Base-by-base conservation (phyloP, 352 stramenopile genomes). In the Phytophthora palmivora region DNA sequence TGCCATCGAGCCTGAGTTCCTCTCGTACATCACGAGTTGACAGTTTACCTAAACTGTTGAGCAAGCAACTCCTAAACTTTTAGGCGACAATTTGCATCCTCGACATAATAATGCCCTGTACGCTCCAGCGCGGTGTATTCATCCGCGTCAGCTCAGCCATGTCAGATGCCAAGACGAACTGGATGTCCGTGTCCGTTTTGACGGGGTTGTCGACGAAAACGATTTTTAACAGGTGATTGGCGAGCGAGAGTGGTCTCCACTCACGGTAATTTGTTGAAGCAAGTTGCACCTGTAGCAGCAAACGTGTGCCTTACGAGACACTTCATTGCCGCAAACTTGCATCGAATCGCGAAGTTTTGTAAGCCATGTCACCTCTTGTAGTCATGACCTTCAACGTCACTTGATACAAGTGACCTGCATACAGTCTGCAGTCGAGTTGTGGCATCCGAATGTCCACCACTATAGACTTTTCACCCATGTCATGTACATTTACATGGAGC, bases 191-290 rank as follows among this genome's bases (percentile, higher is more conserved):
- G 19, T 34, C 16, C 19, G 16, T 12, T 53, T 28, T 26, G 37
- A 11, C 12, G 26, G 1, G 10, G 7, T 33, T 48, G 46, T 64
- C 38, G 37, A 64, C 56, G 38, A 64, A 64, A 58, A 64, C 56
- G 30, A 51, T 41, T 50, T 58, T 51, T 28, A 37, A 21, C 36
- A 28, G 18, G 10, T 58, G 46, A 64, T 58, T 64, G 56, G 56
- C 45, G 45, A 50, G 36, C 26, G n/a, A 58, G 44, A 57, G 44
- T 57, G 44, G 36, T 26, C 24, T 41, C 24, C 2, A 12, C 38
- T 42, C 26, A 42, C 24, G 6, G 24, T 28, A 28, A 3, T 6
- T 28, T 6, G 24, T 6, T 28, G 24, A 6, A 28, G 24, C 24
- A 28, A 28, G 24, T 28, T 28, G 24, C 24, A 28, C 24, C 38